Evolutionary conservation across 495 filamentous ascomycete species (phyloP).

Genomic region (Sabuloglossum arenarium): DNA sequence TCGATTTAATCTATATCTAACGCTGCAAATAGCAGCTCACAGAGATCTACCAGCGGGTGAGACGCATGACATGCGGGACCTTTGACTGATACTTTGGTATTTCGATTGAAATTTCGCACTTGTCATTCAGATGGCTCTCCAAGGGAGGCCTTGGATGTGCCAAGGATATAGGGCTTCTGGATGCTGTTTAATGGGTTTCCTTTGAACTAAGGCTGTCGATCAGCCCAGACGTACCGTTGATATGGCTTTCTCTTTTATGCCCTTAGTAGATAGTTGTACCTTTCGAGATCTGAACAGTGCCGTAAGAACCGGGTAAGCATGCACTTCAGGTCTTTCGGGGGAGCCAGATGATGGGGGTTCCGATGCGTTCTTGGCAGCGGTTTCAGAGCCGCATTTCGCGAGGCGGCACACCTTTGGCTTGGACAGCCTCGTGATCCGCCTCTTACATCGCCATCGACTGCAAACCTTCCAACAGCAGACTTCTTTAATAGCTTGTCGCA

Average conservation of each 20-base stretch:
- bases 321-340: slow-evolving; percentile 1
- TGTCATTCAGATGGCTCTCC: too few relatives aligned
- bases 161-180: too few relatives aligned
- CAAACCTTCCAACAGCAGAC: neutral
- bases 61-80: neutral
- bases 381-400: neutral
- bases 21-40: too few relatives aligned
- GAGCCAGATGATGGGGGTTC: neutral
- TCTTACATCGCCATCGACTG: neutral
- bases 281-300: neutral
- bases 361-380: neutral
- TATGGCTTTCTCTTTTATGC: too few relatives aligned
- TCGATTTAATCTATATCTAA: too few relatives aligned
- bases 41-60: neutral
- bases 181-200: too few relatives aligned
- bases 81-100: neutral
- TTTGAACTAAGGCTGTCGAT: neutral
- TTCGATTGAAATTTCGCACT: too few relatives aligned
- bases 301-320: slow-evolving; percentile 1
- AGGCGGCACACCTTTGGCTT: neutral
- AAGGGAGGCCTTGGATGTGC: too few relatives aligned
- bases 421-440: slow-evolving; percentile 1
- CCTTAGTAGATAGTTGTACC: neutral
- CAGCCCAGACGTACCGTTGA: too few relatives aligned
- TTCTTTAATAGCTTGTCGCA: neutral